Percentiles rank a stretch among this genome's conserved stretches.
Evolutionary conservation across 1,284 basidiomycete species (phyloP).

Genomic region (Trametes sp.): DNA sequence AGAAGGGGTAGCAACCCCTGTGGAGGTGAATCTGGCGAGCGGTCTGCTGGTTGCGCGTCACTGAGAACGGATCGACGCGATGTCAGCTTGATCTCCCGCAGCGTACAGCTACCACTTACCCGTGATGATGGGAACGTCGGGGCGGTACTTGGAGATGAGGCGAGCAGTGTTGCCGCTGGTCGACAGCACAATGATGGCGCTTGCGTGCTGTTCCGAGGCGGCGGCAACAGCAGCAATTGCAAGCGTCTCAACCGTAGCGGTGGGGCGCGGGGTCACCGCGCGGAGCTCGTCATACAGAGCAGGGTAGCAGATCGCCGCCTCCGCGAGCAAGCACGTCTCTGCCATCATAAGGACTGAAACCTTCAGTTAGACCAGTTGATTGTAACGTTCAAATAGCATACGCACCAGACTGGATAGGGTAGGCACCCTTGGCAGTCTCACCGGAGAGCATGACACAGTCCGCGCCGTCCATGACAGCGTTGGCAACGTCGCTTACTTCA

Average conservation of each 20-base stretch:
- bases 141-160: constrained; percentile 96
- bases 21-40: constrained; percentile 97
- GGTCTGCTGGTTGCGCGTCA: constrained; percentile 96
- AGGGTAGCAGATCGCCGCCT: constrained; percentile 92
- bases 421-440: constrained; percentile 95
- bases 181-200: constrained; percentile 95
- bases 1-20: constrained; percentile 97
- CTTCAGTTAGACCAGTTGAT: constrained; percentile 26
- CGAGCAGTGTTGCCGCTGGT: constrained; percentile 98
- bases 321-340: constrained; percentile 95
- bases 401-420: constrained; percentile 88
- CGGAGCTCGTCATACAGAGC: constrained; percentile 92
- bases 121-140: constrained; percentile 93
- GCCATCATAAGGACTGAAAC: constrained; percentile 94
- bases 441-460: constrained; percentile 99
- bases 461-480: constrained; percentile 95
- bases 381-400: constrained; percentile 44
- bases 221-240: constrained; percentile 95
- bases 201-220: constrained; percentile 92
- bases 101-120: constrained; percentile 45
- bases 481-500: constrained; percentile 97
- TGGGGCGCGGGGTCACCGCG: constrained; percentile 81
- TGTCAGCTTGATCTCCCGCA: constrained; percentile 14
- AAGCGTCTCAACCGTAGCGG: constrained; percentile 92
- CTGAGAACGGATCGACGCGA: constrained; percentile 49